Conservation (phyloP, 768 basidiomycete genomes). For the Boletales sp. region DNA sequence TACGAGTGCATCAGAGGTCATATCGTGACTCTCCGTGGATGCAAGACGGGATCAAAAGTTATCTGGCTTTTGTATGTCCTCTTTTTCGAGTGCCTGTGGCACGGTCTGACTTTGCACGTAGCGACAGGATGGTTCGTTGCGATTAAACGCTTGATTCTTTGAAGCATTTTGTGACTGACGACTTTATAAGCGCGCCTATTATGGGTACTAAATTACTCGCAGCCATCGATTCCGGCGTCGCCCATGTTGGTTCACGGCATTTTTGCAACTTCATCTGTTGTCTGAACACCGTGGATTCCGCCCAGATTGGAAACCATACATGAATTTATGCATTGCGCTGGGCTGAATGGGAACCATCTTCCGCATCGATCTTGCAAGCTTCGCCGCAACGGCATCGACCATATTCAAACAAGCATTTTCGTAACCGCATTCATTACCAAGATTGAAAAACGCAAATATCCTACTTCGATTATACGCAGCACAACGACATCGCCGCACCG, state of each 20-base stretch:
- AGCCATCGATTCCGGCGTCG: slow-evolving; percentile 14
- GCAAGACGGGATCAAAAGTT: slow-evolving; percentile 88
- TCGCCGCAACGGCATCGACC: slow-evolving; percentile 9
- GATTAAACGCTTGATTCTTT: not conserved
- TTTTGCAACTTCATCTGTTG: slow-evolving; percentile 22
- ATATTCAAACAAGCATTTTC: slow-evolving; percentile 25
- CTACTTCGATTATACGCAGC: slow-evolving; percentile 19
- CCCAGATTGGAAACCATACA: slow-evolving; percentile 21
- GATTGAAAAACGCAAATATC: slow-evolving; percentile 25
- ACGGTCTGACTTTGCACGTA: slow-evolving; percentile 20
- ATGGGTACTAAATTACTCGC: slow-evolving; percentile 44
- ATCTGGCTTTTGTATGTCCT: slow-evolving; percentile 76
- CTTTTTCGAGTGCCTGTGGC: not conserved
- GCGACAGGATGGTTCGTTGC: slow-evolving; percentile 54
- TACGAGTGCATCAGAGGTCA: slow-evolving; percentile 87
- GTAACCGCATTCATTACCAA: slow-evolving; percentile 20
- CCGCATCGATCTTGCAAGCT: slow-evolving; percentile 29
- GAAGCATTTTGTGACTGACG: slow-evolving; percentile 13
- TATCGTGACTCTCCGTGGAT: slow-evolving; percentile 86
- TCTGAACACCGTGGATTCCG: slow-evolving; percentile 13
- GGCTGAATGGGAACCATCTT: slow-evolving; percentile 22
- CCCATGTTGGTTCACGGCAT: slow-evolving; percentile 28
- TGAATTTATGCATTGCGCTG: slow-evolving; percentile 20
- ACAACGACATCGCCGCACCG: slow-evolving; percentile 14
- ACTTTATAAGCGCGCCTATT: slow-evolving; percentile 53